Percentiles rank a stretch among this genome's conserved stretches.
Conservation (phyloP, 805 yeast species). For the Pichia californica region DNA sequence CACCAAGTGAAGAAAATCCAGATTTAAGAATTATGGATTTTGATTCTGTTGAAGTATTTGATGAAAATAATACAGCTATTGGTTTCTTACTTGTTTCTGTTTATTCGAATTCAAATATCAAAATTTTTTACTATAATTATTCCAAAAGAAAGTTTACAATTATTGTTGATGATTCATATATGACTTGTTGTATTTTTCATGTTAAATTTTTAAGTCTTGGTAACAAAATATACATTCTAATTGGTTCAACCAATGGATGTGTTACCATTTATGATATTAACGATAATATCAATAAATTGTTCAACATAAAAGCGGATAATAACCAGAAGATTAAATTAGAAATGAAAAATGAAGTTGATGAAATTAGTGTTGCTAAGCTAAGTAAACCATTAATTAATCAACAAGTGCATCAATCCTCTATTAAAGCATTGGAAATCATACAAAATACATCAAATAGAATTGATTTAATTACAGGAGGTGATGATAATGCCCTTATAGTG, state of each 20-base stretch:
- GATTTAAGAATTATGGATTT: slow-evolving; percentile 91
- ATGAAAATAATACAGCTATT: slow-evolving; percentile 13
- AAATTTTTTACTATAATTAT: slow-evolving; percentile 50
- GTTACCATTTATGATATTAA: slow-evolving; percentile 56
- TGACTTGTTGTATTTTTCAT: slow-evolving; percentile 72
- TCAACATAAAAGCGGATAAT: slow-evolving; percentile 1
- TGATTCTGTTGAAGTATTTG: slow-evolving; percentile 37
- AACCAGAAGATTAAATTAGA: not conserved
- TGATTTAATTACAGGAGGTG: slow-evolving; percentile 75
- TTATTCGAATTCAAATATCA: slow-evolving; percentile 79
- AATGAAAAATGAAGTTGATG: not conserved
- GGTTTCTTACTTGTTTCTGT: slow-evolving; percentile 61
- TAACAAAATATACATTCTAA: slow-evolving; percentile 33
- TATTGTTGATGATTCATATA: slow-evolving; percentile 46
- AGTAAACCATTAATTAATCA: slow-evolving; percentile 32
- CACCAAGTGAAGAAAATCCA: slow-evolving; percentile 52
- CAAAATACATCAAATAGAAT: slow-evolving; percentile 5
- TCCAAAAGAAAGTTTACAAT: slow-evolving; percentile 33
- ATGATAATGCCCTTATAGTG: slow-evolving; percentile 69
- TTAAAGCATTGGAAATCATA: slow-evolving; percentile 49
- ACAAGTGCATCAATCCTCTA: slow-evolving; percentile 78
- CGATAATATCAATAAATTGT: slow-evolving; percentile 8
- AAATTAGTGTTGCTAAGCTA: slow-evolving; percentile 3
- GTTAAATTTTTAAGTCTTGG: slow-evolving; percentile 38
- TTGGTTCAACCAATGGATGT: slow-evolving; percentile 82